Evolutionary conservation across 345 rosid species (phyloP).

Genomic region (Boechera retrofracta): DNA sequence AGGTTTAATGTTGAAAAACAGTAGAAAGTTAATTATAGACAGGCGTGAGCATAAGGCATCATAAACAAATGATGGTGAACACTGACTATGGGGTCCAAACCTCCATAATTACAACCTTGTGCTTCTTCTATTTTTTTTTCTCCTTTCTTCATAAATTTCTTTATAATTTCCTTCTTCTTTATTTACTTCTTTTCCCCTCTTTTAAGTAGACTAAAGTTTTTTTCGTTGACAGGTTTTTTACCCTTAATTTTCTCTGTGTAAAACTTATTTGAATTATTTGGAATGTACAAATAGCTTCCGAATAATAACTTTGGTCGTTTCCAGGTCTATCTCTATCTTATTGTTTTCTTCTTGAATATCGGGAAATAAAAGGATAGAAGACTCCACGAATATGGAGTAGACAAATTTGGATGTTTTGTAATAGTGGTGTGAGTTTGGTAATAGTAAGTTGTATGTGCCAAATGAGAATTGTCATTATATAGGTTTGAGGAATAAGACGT

Average conservation of each 20-base stretch:
- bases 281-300: constrained; percentile 1
- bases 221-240: background rate
- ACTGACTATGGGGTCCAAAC: constrained; percentile 48
- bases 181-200: background rate
- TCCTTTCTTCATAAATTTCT: constrained; percentile 23
- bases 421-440: constrained; percentile 22
- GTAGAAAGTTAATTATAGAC: constrained; percentile 17
- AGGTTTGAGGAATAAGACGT: background rate
- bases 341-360: background rate
- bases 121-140: constrained; percentile 22
- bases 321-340: background rate
- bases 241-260: background rate
- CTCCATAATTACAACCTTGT: constrained; percentile 45
- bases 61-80: constrained; percentile 65
- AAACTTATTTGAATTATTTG: constrained; percentile 8
- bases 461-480: background rate
- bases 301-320: constrained; percentile 15
- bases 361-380: constrained; percentile 12
- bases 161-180: background rate
- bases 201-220: background rate
- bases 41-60: constrained; percentile 67
- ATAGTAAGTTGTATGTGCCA: constrained; percentile 18
- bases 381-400: background rate
- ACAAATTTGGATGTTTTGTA: constrained; percentile 27
- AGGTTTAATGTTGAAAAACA: constrained; percentile 25